Percentiles rank a stretch among this genome's conserved stretches.
Evolutionary conservation across 257 asterid species (phyloP).

Genomic region (Verbena officinalis): DNA sequence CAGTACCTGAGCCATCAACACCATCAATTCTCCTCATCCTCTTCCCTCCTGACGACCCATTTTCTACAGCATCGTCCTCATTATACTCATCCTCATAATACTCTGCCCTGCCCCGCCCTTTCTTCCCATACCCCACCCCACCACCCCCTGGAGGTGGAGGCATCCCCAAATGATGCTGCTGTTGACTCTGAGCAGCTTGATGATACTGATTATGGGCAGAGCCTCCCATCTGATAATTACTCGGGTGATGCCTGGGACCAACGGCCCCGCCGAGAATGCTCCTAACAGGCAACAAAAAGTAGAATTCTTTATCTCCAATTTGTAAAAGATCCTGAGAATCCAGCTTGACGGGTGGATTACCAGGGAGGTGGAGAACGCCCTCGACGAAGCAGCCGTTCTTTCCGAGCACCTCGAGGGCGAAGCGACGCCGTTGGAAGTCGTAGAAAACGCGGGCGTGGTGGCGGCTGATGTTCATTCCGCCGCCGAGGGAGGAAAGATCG

Average conservation of each 20-base stretch:
- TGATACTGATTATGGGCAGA: conserved; percentile 39
- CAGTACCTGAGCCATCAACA: conserved; percentile 47
- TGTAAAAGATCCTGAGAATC: conserved; percentile 94
- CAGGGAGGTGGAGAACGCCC: conserved; percentile 92
- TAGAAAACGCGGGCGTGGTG: conserved; percentile 98
- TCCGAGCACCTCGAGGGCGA: conserved; percentile 94
- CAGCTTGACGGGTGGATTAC: conserved; percentile 78
- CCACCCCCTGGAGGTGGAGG: conserved; percentile 50
- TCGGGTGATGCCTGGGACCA: conserved; percentile 69
- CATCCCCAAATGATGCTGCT: conserved; percentile 37
- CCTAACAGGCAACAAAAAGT: conserved; percentile 79
- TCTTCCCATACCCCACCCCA: conserved; percentile 56
- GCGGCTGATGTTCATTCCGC: conserved; percentile 99
- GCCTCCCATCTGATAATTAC: conserved; percentile 41
- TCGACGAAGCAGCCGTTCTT: conserved; percentile 96
- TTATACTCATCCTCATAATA: conserved; percentile 67
- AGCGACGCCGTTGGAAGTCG: conserved; percentile 97
- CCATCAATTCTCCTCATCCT: conserved; percentile 59
- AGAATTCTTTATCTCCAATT: conserved; percentile 93
- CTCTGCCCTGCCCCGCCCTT: conserved; percentile 67
- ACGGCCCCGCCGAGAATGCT: conserved; percentile 86
- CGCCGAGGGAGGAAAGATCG: conserved; percentile 95
- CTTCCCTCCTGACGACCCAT: conserved; percentile 50
- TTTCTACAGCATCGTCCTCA: conserved; percentile 65
- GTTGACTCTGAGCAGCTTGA: too few relatives aligned